These are phyloP conservation scores for Aphanomyces stellatus DNA, from an alignment of 352 stramenopile genomes.

Conservation along the genomic window DNA sequence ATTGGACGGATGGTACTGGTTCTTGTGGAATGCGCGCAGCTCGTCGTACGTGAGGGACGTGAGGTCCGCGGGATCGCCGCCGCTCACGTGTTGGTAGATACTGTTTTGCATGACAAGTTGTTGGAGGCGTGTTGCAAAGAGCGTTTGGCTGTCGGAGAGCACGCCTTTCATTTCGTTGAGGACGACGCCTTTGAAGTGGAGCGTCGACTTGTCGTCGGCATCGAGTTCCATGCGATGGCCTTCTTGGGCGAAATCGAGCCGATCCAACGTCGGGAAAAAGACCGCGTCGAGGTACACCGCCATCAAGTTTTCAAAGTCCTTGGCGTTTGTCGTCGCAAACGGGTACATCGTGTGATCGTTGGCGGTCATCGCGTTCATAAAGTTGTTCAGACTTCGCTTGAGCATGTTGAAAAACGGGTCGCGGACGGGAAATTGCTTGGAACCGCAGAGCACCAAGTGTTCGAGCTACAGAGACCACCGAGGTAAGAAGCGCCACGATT, in stretches of 20 bases:
- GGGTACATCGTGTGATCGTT: constrained; percentile 98
- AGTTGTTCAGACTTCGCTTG: constrained; percentile 97
- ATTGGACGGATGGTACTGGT: constrained; percentile 86
- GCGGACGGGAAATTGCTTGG: constrained; percentile 94
- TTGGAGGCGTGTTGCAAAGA: constrained; percentile 88
- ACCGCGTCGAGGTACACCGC: constrained; percentile 96
- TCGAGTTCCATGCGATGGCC: constrained; percentile 63
- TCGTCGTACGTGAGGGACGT: constrained; percentile 61
- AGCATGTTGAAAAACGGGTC: constrained; percentile 99
- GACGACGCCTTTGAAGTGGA: constrained; percentile 92
- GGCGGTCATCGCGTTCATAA: constrained; percentile 99
- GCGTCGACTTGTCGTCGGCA: constrained; percentile 29
- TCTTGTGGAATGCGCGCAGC: constrained; percentile 65
- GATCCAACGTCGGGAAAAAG: constrained; percentile 89
- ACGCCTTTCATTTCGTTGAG: constrained; percentile 99
- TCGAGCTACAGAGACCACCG: constrained; percentile 60
- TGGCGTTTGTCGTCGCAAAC: constrained; percentile 94
- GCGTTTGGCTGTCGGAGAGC: constrained; percentile 91
- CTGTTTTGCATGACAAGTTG: constrained; percentile 85
- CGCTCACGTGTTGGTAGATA: constrained; percentile 79
- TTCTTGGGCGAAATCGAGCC: constrained; percentile 73
- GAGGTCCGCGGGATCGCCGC: constrained; percentile 65
- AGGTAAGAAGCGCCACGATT: not conserved
- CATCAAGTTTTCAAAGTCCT: constrained; percentile 97
- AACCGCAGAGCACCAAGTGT: constrained; percentile 92